phyloP scores from a whole-genome alignment of 805 yeast genomes.

The Yarrowia sp. region DNA sequence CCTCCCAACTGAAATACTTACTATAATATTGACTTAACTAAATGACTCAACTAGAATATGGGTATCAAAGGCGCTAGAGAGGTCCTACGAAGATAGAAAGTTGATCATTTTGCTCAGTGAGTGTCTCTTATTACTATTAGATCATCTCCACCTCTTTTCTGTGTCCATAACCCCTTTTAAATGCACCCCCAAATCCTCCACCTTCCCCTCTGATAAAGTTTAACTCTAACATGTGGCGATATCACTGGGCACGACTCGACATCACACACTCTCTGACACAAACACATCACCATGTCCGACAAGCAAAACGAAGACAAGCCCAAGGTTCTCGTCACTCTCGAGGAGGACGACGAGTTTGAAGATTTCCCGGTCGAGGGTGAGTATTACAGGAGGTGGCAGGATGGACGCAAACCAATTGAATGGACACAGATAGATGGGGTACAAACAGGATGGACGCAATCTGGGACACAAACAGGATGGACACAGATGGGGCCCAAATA shows the following conservation, averaged over 20 bases:
- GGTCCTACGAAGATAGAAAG: too few relatives aligned
- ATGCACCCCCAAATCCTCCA: too few relatives aligned
- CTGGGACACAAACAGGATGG: background rate
- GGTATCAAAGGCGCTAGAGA: background rate
- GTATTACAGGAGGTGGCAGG: slow-evolving; percentile 29
- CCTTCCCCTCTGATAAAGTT: background rate
- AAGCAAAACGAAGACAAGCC: slow-evolving; percentile 21
- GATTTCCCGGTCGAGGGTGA: slow-evolving; percentile 84
- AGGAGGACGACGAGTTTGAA: slow-evolving; percentile 96
- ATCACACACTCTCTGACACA: background rate
- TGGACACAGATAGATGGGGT: background rate
- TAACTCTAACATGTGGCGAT: slow-evolving; percentile 9
- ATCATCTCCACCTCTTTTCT: background rate
- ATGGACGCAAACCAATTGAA: too few relatives aligned
- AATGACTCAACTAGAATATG: too few relatives aligned
- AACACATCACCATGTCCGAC: slow-evolving; percentile 10
- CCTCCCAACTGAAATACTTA: too few relatives aligned
- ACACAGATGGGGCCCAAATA: too few relatives aligned
- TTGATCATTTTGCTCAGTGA: too few relatives aligned
- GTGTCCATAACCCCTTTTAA: background rate
- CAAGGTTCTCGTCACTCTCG: slow-evolving; percentile 60
- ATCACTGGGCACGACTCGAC: background rate
- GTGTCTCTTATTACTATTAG: too few relatives aligned
- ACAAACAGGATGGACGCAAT: too few relatives aligned
- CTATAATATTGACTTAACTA: too few relatives aligned